Conservation (phyloP, 768 basidiomycete genomes). For the Agaricus subrufescens region DNA sequence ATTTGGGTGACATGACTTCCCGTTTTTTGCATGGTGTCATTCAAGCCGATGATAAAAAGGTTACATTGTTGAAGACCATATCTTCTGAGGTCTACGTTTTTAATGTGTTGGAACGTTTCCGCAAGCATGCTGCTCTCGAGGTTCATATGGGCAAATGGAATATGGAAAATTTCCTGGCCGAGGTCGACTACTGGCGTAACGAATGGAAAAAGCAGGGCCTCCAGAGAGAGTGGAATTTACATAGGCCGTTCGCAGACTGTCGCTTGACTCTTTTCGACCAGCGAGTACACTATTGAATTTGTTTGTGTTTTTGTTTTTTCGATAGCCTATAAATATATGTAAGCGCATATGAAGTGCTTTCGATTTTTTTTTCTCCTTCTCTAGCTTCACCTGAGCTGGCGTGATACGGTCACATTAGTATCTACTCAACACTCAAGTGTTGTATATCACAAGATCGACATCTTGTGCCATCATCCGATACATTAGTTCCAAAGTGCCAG, state of each 20-base stretch:
- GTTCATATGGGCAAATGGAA: not conserved
- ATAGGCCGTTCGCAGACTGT: not conserved
- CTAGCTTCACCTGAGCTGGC: too few species aligned
- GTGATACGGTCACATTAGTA: too few species aligned
- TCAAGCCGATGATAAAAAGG: not conserved
- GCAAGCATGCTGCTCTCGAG: not conserved
- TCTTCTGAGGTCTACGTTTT: not conserved
- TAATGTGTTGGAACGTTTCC: not conserved
- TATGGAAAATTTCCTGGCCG: not conserved
- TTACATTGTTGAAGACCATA: not conserved
- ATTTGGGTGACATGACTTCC: not conserved
- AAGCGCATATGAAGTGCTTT: too few species aligned
- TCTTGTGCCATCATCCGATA: too few species aligned
- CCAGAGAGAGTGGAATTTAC: not conserved
- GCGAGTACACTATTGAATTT: too few species aligned
- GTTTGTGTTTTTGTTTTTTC: too few species aligned
- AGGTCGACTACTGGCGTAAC: not conserved
- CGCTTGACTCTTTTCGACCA: not conserved
- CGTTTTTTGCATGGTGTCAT: not conserved
- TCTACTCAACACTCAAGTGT: too few species aligned
- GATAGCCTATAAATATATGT: too few species aligned
- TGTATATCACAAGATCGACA: too few species aligned
- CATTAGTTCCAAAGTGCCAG: too few species aligned
- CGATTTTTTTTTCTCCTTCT: too few species aligned
- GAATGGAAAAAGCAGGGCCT: not conserved